These are phyloP conservation scores for Alternaria arborescens DNA, from an alignment of 2,329 filamentous ascomycete genomes.

Conservation along the genomic window DNA sequence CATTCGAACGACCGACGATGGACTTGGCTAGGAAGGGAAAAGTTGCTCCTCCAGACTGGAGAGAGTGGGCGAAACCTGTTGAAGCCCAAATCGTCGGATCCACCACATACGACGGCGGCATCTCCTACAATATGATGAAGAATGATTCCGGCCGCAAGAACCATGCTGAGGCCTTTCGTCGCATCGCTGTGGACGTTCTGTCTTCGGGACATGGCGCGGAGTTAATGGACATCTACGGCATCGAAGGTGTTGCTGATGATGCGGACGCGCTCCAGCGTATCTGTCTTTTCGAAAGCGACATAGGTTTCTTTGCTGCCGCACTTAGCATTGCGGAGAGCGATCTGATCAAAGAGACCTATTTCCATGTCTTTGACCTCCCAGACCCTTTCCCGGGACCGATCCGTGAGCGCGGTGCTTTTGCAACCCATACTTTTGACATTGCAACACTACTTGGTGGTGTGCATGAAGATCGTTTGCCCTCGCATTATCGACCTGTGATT, in stretches of 20 bases:
- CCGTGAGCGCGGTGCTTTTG: constrained; percentile 17
- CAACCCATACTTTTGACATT: constrained; percentile 32
- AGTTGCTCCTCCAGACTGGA: not conserved
- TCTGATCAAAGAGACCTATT: constrained; percentile 24
- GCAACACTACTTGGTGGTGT: constrained; percentile 25
- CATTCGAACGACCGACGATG: constrained; percentile 20
- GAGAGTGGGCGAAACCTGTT: constrained; percentile 13
- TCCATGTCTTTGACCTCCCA: constrained; percentile 27
- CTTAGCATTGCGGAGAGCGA: constrained; percentile 13
- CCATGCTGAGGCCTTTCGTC: constrained; percentile 8
- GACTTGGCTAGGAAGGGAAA: constrained; percentile 1
- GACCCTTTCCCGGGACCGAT: constrained; percentile 26
- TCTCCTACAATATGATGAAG: constrained; percentile 29
- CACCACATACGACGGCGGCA: constrained; percentile 27
- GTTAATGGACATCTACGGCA: constrained; percentile 14
- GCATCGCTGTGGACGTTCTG: constrained; percentile 12
- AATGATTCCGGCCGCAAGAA: constrained; percentile 13
- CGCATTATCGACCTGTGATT: constrained; percentile 14
- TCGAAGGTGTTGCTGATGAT: constrained; percentile 1
- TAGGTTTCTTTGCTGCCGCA: constrained; percentile 29
- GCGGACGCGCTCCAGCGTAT: constrained; percentile 21
- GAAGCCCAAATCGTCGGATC: constrained; percentile 24
- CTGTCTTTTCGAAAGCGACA: constrained; percentile 30
- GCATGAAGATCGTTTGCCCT: constrained; percentile 19
- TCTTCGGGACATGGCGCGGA: not conserved